Base-by-base conservation (phyloP, 73 alveolate species). In the Stentor coeruleus region DNA sequence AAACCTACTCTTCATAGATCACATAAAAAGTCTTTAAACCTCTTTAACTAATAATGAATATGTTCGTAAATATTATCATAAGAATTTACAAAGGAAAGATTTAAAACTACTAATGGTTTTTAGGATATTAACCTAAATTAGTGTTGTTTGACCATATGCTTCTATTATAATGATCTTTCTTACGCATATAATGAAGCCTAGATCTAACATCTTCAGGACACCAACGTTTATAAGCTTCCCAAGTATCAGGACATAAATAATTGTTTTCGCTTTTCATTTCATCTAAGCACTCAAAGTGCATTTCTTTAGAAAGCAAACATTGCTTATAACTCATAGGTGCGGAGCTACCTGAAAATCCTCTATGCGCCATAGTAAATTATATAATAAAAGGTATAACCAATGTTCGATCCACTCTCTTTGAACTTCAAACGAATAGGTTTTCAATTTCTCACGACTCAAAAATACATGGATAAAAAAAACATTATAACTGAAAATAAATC, bases 281-380 rank as follows among this genome's bases (percentile, higher is more conserved):
- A 35, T 15, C 41, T 31, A 75, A 39, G 83, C 83, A 75, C 26
- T 75, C 59, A 30, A n/a, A 35, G 38, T 75, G 72, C 28, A 75
- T 28, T 14, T 75, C 58, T 15, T 40, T 35, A 37, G 83, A 75
- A 20, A 75, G n/a, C n/a, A 75, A 14, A 39, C 83, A 75, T 75
- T 75, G 83, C 38, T 75, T 75, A 66, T 75, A n/a, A 33, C 83
- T 75, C 26, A 75, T 66, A 28, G 79, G 37, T 20, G 49, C 79
- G 11, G 79, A 31, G 33, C 42, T 33, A 20, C 79, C 79, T 20
- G 42, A 26, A 66, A 66, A 66, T 11, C 2, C 37, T 20, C n/a
- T 26, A 66, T 66, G 79, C 33, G 79, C 79, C 79, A 66, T 66
- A 15, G 33, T 66, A 49, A n/a, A n/a, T n/a, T n/a, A n/a, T n/a